phyloP scores from a whole-genome alignment of 768 basidiomycete genomes.

The Trametes elegans region DNA sequence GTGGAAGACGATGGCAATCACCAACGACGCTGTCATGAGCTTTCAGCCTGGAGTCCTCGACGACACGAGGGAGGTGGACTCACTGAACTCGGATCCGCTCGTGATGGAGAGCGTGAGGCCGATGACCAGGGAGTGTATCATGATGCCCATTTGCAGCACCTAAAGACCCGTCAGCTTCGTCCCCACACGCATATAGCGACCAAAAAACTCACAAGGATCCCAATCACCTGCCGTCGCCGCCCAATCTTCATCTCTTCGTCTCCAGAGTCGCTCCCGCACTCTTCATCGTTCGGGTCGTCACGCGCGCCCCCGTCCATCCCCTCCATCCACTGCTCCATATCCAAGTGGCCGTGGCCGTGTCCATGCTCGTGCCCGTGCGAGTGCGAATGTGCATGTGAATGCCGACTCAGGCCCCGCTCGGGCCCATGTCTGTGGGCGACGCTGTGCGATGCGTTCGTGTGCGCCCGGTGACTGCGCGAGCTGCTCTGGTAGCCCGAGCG shows the following conservation, averaged over 20 bases:
- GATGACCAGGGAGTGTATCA: slow-evolving; percentile 82
- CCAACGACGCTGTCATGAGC: slow-evolving; percentile 57
- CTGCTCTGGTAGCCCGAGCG: background rate
- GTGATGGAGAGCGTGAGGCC: slow-evolving; percentile 76
- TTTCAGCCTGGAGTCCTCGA: background rate
- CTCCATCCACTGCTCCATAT: slow-evolving; percentile 18
- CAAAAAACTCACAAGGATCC: slow-evolving; percentile 57
- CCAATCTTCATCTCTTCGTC: slow-evolving; percentile 24
- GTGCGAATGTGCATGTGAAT: background rate
- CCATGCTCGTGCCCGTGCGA: slow-evolving; percentile 6
- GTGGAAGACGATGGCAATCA: slow-evolving; percentile 76
- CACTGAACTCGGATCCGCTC: slow-evolving; percentile 68
- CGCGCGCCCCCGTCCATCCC: slow-evolving; percentile 10
- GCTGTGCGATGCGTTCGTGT: background rate
- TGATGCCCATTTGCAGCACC: slow-evolving; percentile 82
- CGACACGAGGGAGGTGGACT: slow-evolving; percentile 22
- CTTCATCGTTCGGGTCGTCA: slow-evolving; percentile 15
- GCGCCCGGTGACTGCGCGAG: background rate
- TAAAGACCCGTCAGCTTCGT: slow-evolving; percentile 28
- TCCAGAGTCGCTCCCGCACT: slow-evolving; percentile 5
- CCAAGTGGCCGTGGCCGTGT: slow-evolving; percentile 23
- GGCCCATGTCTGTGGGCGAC: background rate
- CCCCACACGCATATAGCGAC: background rate
- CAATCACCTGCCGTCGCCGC: slow-evolving; percentile 64
- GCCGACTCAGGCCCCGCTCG: background rate